These are phyloP conservation scores for Geoglossum cookeanum DNA, from an alignment of 2,329 filamentous ascomycete genomes.

Conservation along the genomic window DNA sequence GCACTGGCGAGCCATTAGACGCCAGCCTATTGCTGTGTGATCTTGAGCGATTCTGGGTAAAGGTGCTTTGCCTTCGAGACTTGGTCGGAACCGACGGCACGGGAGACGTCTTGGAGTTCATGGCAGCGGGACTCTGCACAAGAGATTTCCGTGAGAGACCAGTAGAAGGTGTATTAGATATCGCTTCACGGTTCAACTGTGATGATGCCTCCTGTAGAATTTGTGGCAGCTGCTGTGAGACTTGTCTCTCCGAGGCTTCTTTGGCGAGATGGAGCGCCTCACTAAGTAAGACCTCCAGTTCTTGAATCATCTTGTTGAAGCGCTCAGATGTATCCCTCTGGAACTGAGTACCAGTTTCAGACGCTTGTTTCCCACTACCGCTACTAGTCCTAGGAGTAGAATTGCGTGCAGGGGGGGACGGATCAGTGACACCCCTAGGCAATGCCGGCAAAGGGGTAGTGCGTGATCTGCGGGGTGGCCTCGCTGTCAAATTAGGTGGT, in stretches of 20 bases:
- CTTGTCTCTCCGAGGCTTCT: constrained; percentile 15
- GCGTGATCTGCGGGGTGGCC: background rate
- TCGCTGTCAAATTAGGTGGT: background rate
- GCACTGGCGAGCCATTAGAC: background rate
- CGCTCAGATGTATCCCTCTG: background rate
- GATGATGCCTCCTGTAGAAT: background rate
- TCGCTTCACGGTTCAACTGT: background rate
- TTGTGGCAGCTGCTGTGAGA: constrained; percentile 5
- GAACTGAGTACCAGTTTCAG: background rate
- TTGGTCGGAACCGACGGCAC: background rate
- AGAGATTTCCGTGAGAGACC: background rate
- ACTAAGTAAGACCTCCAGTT: constrained; percentile 5
- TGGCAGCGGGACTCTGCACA: background rate
- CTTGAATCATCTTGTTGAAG: constrained; percentile 7
- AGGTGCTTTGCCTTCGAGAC: background rate
- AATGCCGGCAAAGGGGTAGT: background rate
- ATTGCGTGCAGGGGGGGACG: background rate
- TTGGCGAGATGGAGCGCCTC: constrained; percentile 20
- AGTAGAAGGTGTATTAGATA: background rate
- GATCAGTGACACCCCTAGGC: background rate
- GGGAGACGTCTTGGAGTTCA: background rate
- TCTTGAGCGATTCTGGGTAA: background rate
- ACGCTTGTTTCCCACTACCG: background rate
- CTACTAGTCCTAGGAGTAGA: background rate
- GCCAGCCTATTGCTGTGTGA: background rate